Conservation (phyloP, 169 alveolate genomes). For the Perkinsus olseni region DNA sequence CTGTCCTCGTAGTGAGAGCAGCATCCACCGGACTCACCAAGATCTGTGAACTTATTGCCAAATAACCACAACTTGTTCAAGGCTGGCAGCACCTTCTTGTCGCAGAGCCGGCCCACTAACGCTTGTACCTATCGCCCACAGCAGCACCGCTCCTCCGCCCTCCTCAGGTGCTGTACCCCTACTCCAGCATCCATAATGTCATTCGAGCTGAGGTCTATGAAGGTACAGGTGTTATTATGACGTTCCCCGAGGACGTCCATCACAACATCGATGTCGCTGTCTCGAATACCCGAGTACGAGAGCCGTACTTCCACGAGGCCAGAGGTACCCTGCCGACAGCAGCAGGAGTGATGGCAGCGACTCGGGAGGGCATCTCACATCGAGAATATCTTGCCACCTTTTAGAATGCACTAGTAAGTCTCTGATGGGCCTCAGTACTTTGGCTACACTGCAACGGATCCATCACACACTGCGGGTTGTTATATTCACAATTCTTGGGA, state of each 20-base stretch:
- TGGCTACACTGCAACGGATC: background rate
- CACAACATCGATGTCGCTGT: background rate
- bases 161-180: background rate
- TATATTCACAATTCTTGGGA: background rate
- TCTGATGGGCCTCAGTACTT: background rate
- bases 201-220: background rate
- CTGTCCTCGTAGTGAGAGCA: too few species aligned
- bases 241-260: background rate
- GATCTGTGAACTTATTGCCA: background rate
- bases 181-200: background rate
- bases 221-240: background rate
- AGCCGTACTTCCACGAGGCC: background rate
- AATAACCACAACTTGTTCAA: background rate
- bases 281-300: background rate
- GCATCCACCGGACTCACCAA: background rate
- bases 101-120: background rate
- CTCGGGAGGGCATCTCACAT: background rate
- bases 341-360: background rate
- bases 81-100: background rate
- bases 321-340: too few species aligned
- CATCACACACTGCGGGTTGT: background rate
- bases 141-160: background rate
- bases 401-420: background rate
- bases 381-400: background rate
- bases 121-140: background rate